These are phyloP conservation scores for Phytophthora pinifolia DNA, from an alignment of 352 stramenopile species.

Conservation along the genomic window DNA sequence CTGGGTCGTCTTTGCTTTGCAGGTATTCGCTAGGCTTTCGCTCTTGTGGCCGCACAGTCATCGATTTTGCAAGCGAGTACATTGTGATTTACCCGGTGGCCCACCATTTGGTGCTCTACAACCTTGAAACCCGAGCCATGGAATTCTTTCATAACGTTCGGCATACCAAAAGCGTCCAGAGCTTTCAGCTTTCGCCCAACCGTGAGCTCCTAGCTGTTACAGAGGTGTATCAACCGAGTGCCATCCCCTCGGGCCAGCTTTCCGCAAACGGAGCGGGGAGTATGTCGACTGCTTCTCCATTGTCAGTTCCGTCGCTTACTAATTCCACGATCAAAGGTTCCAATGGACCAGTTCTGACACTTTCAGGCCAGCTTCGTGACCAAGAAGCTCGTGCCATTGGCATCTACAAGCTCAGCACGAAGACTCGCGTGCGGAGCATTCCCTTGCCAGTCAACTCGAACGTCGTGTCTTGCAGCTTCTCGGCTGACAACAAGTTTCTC, in stretches of 20 bases:
- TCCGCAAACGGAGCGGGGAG: neutral
- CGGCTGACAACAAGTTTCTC: constrained; percentile 75
- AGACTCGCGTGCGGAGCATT: constrained; percentile 46
- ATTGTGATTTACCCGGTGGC: constrained; percentile 65
- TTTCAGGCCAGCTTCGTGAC: constrained; percentile 26
- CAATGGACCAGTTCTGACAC: neutral
- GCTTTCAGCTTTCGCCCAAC: constrained; percentile 70
- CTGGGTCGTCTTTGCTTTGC: neutral
- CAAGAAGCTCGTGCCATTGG: constrained; percentile 52
- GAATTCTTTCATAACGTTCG: constrained; percentile 73
- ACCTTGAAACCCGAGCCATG: constrained; percentile 60
- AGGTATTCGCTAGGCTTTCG: constrained; percentile 57
- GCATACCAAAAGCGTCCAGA: constrained; percentile 52
- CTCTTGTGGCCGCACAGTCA: constrained; percentile 35
- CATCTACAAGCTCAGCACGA: constrained; percentile 62
- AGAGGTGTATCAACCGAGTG: constrained; percentile 45
- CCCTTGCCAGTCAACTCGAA: constrained; percentile 50
- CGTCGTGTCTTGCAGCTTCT: constrained; percentile 72
- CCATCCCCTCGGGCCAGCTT: neutral
- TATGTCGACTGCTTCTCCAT: constrained; percentile 2
- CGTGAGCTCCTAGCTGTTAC: constrained; percentile 66
- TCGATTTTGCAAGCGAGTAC: constrained; percentile 63
- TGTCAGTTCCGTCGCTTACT: neutral
- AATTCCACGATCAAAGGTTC: constrained; percentile 14
- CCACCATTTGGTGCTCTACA: constrained; percentile 64